phyloP scores from a whole-genome alignment of 164 flowering plant genomes.

The Taxillus chinensis region DNA sequence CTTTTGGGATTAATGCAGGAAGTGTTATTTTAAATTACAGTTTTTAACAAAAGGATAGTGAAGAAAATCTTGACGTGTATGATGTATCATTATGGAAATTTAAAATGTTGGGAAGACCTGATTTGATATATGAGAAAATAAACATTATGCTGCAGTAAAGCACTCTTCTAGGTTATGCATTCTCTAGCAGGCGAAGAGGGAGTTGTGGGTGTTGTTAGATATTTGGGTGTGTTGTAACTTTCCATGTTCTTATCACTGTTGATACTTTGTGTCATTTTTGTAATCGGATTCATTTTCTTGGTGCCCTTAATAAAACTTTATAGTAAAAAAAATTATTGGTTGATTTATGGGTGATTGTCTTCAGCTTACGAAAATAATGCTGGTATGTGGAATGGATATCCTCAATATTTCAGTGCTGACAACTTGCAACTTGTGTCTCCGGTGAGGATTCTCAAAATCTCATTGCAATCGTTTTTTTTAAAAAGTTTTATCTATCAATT shows the following conservation, averaged over 20 bases:
- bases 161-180: background rate
- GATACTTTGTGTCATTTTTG: too few relatives aligned
- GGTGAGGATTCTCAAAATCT: background rate
- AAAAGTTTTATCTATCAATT: background rate
- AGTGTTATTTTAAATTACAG: too few relatives aligned
- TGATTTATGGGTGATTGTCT: background rate
- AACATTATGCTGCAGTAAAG: background rate
- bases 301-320: background rate
- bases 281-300: too few relatives aligned
- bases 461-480: background rate
- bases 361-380: background rate
- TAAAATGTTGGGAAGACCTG: background rate
- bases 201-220: too few relatives aligned
- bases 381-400: constrained; percentile 1
- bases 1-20: too few relatives aligned
- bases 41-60: too few relatives aligned
- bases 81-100: background rate
- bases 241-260: too few relatives aligned
- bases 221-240: too few relatives aligned
- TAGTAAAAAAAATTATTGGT: background rate
- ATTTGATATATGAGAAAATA: background rate
- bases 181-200: too few relatives aligned
- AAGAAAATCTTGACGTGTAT: too few relatives aligned
- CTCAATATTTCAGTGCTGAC: constrained; percentile 1
- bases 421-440: background rate